A percentile compares a stretch with the other conserved stretches of the same genome.
Conservation (phyloP, 2,329 filamentous ascomycete species). For the Epichloe festucae region DNA sequence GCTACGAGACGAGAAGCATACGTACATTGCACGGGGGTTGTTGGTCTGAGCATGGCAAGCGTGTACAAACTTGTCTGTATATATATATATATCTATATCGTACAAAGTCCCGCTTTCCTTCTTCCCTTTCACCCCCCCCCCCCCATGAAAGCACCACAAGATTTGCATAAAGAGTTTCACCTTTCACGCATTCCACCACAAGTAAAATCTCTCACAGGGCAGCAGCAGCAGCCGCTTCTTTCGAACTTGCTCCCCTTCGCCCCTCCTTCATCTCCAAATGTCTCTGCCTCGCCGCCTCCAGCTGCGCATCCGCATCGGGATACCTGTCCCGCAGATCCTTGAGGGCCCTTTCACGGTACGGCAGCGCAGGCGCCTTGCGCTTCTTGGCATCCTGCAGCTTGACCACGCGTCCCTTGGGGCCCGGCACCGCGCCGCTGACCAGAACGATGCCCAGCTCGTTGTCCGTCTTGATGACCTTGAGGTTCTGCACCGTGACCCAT, state of each 20-base stretch:
- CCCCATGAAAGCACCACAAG: too few relatives aligned
- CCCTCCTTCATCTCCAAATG: slow-evolving; percentile 42
- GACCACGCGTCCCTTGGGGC: slow-evolving; percentile 76
- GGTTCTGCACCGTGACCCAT: slow-evolving; percentile 78
- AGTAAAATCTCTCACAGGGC: too few relatives aligned
- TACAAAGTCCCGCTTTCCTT: too few relatives aligned
- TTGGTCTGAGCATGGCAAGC: too few relatives aligned
- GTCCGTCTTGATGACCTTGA: slow-evolving; percentile 81
- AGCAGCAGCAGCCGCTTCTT: neutral
- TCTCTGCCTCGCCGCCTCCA: slow-evolving; percentile 34
- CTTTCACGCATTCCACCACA: too few relatives aligned
- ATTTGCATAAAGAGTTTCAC: too few relatives aligned
- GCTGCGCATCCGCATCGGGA: slow-evolving; percentile 29
- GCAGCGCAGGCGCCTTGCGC: slow-evolving; percentile 48
- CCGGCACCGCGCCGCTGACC: slow-evolving; percentile 74
- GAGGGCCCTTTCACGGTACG: slow-evolving; percentile 34
- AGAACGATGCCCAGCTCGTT: slow-evolving; percentile 76
- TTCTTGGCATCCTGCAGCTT: slow-evolving; percentile 84
- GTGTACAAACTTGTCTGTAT: too few relatives aligned
- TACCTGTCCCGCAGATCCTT: slow-evolving; percentile 32
- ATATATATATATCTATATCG: too few relatives aligned
- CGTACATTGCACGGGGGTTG: too few relatives aligned
- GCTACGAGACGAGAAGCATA: too few relatives aligned
- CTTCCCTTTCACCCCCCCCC: too few relatives aligned
- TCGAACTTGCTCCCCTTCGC: slow-evolving; percentile 11